Evolutionary conservation across 495 filamentous ascomycete genomes (phyloP), one percentile per base, ranked within the genome.

Genomic region (Penicillium simplicissimum): DNA sequence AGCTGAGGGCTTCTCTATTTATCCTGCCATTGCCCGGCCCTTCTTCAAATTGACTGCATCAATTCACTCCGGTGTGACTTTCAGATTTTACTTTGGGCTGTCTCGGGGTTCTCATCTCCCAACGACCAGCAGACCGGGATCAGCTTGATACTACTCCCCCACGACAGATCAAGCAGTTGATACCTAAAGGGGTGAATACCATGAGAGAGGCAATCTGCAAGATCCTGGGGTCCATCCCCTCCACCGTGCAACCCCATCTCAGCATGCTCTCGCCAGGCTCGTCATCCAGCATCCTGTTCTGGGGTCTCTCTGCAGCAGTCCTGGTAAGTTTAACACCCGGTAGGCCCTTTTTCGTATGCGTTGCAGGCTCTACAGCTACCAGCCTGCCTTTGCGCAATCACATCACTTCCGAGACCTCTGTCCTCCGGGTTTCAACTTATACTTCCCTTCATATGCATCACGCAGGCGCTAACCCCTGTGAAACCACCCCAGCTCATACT

Each of bases 301-400:
- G 66, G 66, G 34, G 56, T 21, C 14, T 57, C 15, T 53, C 60
- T 59, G 67, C 60, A 61, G 63, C 21, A 64, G 25, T 49, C 48
- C 62, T 72, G 51, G 69, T 72, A 65, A 68, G 69, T 72, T 64
- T 72, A 62, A 60, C 59, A 65, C 9, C 21, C 43, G 48, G 61
- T 65, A 57, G 66, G 14, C 56, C 63, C 57, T 59, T 45, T 37
- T 61, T 47, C 35, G 42, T 57, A 21, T 19, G 45, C 61, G 52
- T 61, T 67, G 59, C 56, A 70, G 60, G 52, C 42, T 52, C 59
- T 59, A 59, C 43, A 67, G 19, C 36, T 38, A 25, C 21, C 19
- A 38, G 1, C 17, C 28, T 17, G 10, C 21, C 19, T 38, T 19
- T 48, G 19, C 33, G n/a, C 38, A 51, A 40, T 42, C 52, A 57